Evolutionary conservation across 345 rosid species (phyloP), one percentile per base, ranked within the genome.

Genomic region (Abelmoschus esculentus): DNA sequence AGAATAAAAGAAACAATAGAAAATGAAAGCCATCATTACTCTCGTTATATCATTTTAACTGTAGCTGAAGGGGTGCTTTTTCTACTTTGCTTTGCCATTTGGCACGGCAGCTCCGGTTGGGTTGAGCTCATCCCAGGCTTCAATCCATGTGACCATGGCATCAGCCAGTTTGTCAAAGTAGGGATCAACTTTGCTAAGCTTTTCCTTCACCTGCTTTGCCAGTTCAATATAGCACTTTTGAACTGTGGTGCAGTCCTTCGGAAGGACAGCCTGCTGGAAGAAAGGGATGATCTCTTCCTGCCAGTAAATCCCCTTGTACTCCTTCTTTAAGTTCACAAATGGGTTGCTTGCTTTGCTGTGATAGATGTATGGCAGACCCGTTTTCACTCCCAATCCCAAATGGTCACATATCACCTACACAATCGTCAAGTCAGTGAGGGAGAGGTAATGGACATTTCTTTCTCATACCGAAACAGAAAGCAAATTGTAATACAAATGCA

Each of bases 61-160:
- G 57, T 1, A 53, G 57, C 28, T 53, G 7, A 18, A n/a, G 57
- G 26, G 11, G 4, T 53, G 13, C 14, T 17, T 47, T 13, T 44
- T 52, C 56, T 15, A 52, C 22, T 52, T 52, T 53, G 57, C 57
- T 53, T 53, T 53, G 57, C 57, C 57, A 53, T 53, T 53, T 53
- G 57, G 26, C 4, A 53, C 28, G 2, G 57, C 22, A 7, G 57
- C 22, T 53, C 70, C 83, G 5, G 73, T 6, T 15, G 76, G 49
- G 67, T 77, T 81, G 22, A 73, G 76, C 7, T 67, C 70, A 31
- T 76, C 80, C 84, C 84, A 81, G 11, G 80, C 78, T 71, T 76
- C 73, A 75, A 78, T 78, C 84, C 80, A 81, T 6, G 82, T 76
- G 19, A 73, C 72, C 80, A 81, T 81, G 74, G 78, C 80, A 29